Conservation (phyloP, 768 basidiomycete genomes). For the Naganishia friedmannii region DNA sequence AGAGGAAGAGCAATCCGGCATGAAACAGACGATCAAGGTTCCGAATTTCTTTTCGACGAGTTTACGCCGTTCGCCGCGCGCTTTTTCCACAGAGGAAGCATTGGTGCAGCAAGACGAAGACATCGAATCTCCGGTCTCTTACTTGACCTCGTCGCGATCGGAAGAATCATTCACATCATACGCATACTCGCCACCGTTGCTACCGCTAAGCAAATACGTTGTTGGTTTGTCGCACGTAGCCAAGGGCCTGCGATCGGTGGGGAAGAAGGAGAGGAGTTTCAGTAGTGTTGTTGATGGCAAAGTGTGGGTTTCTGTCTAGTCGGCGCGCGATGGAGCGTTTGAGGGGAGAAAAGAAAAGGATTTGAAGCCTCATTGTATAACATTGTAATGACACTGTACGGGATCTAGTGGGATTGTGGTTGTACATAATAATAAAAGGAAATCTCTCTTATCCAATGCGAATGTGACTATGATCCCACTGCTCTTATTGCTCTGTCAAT, state of each 20-base stretch:
- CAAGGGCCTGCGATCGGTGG: no score
- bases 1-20: no score
- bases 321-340: no score
- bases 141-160: background rate
- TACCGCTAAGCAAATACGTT: background rate
- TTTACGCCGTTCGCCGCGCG: background rate
- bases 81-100: background rate
- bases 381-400: background rate
- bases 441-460: no score
- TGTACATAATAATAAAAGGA: background rate
- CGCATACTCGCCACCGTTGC: background rate
- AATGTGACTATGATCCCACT: background rate
- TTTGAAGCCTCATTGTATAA: no score
- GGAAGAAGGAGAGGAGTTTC: background rate
- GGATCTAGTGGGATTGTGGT: background rate
- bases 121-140: background rate
- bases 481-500: background rate
- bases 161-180: conserved; percentile 9
- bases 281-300: conserved; percentile 19
- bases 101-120: background rate
- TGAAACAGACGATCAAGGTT: background rate
- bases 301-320: conserved; percentile 6
- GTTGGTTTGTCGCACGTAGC: no score
- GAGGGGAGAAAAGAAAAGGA: no score
- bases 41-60: conserved; percentile 20